These are phyloP conservation scores for Tolypocladium ovalisporum DNA, from an alignment of 2,329 filamentous ascomycete species.

Conservation along the genomic window DNA sequence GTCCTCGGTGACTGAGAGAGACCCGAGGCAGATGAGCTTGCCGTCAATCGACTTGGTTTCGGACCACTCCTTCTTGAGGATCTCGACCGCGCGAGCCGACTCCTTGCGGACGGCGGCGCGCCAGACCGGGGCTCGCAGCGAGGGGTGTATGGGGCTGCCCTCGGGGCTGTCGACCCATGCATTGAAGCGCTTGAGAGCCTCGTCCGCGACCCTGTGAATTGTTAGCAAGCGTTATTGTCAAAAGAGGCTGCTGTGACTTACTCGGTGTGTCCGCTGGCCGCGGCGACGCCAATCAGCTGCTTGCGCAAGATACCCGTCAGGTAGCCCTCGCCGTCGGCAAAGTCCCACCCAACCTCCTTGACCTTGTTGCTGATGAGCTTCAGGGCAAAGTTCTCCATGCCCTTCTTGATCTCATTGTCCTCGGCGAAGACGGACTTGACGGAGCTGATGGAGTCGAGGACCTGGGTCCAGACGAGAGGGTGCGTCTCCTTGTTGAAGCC, in stretches of 20 bases:
- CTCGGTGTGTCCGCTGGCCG: conserved; percentile 64
- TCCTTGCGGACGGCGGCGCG: conserved; percentile 62
- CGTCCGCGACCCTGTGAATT: conserved; percentile 47
- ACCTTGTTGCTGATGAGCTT: conserved; percentile 66
- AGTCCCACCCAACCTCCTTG: conserved; percentile 78
- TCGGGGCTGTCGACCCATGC: conserved; percentile 64
- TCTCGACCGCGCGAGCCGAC: conserved; percentile 56
- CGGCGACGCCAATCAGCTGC: conserved; percentile 65
- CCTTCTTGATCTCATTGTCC: conserved; percentile 59
- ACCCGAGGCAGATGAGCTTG: conserved; percentile 71
- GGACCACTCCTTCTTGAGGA: conserved; percentile 76
- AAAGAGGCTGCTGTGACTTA: conserved; percentile 28
- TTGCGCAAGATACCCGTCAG: conserved; percentile 74
- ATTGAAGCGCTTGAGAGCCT: conserved; percentile 70
- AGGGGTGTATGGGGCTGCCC: conserved; percentile 62
- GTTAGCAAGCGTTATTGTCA: conserved; percentile 10
- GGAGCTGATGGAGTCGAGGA: conserved; percentile 63
- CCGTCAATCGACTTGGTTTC: conserved; percentile 79
- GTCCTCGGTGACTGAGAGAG: conserved; percentile 65
- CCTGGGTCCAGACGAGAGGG: conserved; percentile 82
- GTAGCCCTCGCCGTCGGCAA: conserved; percentile 66
- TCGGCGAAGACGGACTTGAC: conserved; percentile 80
- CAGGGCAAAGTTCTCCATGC: conserved; percentile 67
- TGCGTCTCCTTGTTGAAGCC: conserved; percentile 75
- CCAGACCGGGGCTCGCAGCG: conserved; percentile 71